Evolutionary conservation across 1,139 yeast species (phyloP).

Genomic region (Candida frijolesensis): DNA sequence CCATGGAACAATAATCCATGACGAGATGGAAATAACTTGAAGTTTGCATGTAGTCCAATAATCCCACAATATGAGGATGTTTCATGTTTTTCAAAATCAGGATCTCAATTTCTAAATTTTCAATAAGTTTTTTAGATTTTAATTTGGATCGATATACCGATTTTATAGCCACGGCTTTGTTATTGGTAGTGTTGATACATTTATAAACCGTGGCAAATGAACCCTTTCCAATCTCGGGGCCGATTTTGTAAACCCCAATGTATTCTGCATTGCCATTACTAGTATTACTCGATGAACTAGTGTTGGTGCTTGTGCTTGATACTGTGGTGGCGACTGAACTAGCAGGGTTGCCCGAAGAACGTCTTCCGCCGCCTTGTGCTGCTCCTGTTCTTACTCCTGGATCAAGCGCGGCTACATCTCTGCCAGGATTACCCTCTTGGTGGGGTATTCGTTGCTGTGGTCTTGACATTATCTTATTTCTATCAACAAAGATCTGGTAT

Average conservation of each 20-base stretch:
- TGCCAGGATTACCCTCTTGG: background rate
- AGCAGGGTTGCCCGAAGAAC: background rate
- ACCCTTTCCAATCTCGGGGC: slow-evolving; percentile 53
- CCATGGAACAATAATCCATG: slow-evolving; percentile 97
- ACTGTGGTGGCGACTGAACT: slow-evolving; percentile 6
- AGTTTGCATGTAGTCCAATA: slow-evolving; percentile 81
- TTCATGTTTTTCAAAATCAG: slow-evolving; percentile 80
- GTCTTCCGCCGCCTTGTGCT: too few species aligned
- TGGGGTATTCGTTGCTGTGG: slow-evolving; percentile 2
- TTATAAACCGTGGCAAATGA: slow-evolving; percentile 54
- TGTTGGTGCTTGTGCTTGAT: background rate
- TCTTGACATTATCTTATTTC: background rate
- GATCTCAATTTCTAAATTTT: slow-evolving; percentile 89
- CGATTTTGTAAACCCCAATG: slow-evolving; percentile 40
- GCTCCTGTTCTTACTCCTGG: background rate
- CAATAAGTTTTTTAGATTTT: slow-evolving; percentile 81
- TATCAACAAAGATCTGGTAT: too few species aligned
- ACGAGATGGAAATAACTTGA: slow-evolving; percentile 79
- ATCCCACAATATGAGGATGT: slow-evolving; percentile 90
- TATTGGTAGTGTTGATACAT: slow-evolving; percentile 45
- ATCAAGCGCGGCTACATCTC: too few species aligned
- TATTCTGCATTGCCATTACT: slow-evolving; percentile 3
- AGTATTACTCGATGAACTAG: background rate
- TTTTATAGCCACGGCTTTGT: slow-evolving; percentile 79
- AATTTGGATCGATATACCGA: slow-evolving; percentile 82